Percentiles rank a stretch among this genome's conserved stretches.
These are phyloP conservation scores for Pseudozyma sp. DNA, from an alignment of 1,284 basidiomycete genomes.

Conservation along the genomic window DNA sequence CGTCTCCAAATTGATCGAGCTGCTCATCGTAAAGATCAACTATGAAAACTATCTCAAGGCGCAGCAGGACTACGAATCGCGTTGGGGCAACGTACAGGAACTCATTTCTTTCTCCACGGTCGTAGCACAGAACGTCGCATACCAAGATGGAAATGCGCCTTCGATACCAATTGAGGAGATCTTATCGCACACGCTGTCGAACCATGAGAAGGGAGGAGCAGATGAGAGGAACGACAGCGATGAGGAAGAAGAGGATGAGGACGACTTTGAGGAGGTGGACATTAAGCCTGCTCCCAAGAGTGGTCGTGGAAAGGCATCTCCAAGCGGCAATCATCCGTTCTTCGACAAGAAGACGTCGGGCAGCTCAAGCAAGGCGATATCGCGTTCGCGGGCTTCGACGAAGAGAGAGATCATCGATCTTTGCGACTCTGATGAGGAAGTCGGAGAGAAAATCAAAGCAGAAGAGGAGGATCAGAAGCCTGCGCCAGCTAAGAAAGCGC, in stretches of 20 bases:
- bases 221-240: constrained; percentile 13
- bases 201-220: constrained; percentile 10
- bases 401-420: constrained; percentile 45
- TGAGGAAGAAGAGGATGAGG: constrained; percentile 31
- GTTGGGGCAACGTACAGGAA: constrained; percentile 89
- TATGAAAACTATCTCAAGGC: constrained; percentile 80
- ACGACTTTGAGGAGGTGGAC: constrained; percentile 69
- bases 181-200: constrained; percentile 35
- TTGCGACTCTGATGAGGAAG: constrained; percentile 23
- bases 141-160: constrained; percentile 8
- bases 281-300: constrained; percentile 8
- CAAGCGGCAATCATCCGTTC: constrained; percentile 13
- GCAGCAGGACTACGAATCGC: constrained; percentile 77
- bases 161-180: constrained; percentile 30
- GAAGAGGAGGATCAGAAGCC: constrained; percentile 1
- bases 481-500: constrained; percentile 17
- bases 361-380: background rate
- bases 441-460: constrained; percentile 4
- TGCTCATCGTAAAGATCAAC: constrained; percentile 75
- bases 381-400: background rate
- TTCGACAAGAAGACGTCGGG: constrained; percentile 10
- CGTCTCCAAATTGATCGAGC: constrained; percentile 78
- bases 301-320: background rate
- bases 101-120: constrained; percentile 71
- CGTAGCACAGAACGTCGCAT: constrained; percentile 28